Percentiles rank a stretch among this genome's conserved stretches.
Evolutionary conservation across 768 basidiomycete genomes (phyloP).

Genomic region (Paxillus ammoniavirescens): DNA sequence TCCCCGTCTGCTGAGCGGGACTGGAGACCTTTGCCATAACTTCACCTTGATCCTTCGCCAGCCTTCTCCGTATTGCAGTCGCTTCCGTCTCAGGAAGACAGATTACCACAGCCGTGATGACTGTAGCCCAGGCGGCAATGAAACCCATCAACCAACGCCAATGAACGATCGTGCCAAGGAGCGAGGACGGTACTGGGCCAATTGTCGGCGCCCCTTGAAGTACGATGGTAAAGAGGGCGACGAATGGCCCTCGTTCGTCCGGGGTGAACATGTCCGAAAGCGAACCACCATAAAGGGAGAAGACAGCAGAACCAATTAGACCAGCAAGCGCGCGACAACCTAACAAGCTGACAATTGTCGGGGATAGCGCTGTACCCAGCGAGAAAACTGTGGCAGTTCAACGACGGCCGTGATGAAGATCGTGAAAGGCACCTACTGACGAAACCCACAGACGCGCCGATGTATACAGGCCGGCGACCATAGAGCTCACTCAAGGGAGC

Average conservation of each 20-base stretch:
- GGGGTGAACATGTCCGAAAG: constrained; percentile 23
- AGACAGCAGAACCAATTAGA: constrained; percentile 19
- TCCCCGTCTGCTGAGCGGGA: neutral
- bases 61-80: constrained; percentile 14
- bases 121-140: constrained; percentile 17
- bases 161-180: constrained; percentile 18
- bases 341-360: constrained; percentile 14
- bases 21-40: neutral
- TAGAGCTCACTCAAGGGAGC: constrained; percentile 26
- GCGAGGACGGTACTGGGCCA: constrained; percentile 24
- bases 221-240: constrained; percentile 24
- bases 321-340: constrained; percentile 21
- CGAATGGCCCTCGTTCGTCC: constrained; percentile 21
- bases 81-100: constrained; percentile 23
- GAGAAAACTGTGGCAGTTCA: constrained; percentile 17
- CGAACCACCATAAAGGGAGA: constrained; percentile 24
- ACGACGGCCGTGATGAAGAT: neutral
- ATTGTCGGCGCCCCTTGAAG: constrained; percentile 27
- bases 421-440: neutral
- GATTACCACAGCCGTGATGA: constrained; percentile 14
- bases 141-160: constrained; percentile 26
- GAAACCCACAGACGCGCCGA: constrained; percentile 20
- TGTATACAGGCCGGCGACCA: constrained; percentile 25
- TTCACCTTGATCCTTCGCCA: constrained; percentile 3
- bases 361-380: constrained; percentile 18